Conservation (phyloP, 805 yeast species). For the Debaryomyces prosopidis region DNA sequence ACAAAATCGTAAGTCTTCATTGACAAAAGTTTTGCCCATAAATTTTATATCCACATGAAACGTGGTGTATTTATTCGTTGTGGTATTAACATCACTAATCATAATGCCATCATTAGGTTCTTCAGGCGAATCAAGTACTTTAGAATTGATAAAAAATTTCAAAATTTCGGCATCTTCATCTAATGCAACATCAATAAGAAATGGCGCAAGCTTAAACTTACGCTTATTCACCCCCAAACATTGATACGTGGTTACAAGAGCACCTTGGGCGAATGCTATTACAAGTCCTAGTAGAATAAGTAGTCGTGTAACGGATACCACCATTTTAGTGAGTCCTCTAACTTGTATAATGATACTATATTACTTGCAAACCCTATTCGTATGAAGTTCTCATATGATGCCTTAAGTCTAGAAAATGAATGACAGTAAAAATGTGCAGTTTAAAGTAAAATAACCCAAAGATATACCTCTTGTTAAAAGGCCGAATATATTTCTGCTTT, state of each 20-base stretch:
- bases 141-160: constrained; percentile 36
- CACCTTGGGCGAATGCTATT: constrained; percentile 12
- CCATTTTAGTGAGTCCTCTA: no score
- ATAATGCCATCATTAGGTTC: constrained; percentile 10
- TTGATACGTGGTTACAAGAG: constrained; percentile 22
- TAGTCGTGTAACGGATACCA: constrained; percentile 1
- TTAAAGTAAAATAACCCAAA: no score
- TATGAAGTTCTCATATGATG: no score
- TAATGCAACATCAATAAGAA: constrained; percentile 36
- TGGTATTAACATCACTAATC: constrained; percentile 44
- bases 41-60: constrained; percentile 46
- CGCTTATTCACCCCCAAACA: constrained; percentile 10
- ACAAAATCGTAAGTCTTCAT: constrained; percentile 46
- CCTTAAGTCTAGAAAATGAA: no score
- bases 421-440: no score
- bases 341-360: no score
- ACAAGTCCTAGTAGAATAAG: constrained; percentile 10
- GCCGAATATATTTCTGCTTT: no score
- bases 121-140: constrained; percentile 16
- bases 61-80: constrained; percentile 50
- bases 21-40: constrained; percentile 41
- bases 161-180: constrained; percentile 27
- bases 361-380: no score
- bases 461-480: no score
- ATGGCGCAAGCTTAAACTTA: constrained; percentile 19